Evolutionary conservation across 108 stramenopile genomes (phyloP).

Genomic region (Schizochytrium sp.): DNA sequence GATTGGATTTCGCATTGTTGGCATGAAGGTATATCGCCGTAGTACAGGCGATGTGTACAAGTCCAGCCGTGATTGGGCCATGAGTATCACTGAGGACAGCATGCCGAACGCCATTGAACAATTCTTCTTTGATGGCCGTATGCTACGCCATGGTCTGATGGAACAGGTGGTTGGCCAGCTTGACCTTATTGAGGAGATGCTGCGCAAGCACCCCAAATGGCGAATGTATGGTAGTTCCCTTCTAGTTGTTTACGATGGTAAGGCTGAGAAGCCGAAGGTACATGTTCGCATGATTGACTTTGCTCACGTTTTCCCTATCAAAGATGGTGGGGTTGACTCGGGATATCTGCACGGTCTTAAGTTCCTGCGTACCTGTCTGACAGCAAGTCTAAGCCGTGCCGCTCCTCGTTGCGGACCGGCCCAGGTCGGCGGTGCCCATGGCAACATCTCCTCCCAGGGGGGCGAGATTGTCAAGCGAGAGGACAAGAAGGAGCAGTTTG

Average conservation of each 20-base stretch:
- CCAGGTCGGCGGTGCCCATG: slow-evolving; percentile 56
- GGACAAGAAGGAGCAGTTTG: slow-evolving; percentile 56
- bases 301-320: slow-evolving; percentile 45
- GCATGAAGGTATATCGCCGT: slow-evolving; percentile 33
- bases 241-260: slow-evolving; percentile 21
- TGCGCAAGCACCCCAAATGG: not conserved
- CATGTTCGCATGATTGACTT: slow-evolving; percentile 55
- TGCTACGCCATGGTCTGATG: not conserved
- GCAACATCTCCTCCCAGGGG: slow-evolving; percentile 37
- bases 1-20: slow-evolving; percentile 51
- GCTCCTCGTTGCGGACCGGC: not conserved
- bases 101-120: not conserved
- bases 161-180: slow-evolving; percentile 24
- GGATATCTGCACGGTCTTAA: slow-evolving; percentile 34
- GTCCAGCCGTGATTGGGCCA: slow-evolving; percentile 29
- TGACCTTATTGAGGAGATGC: slow-evolving; percentile 19
- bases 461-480: slow-evolving; percentile 50
- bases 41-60: not conserved
- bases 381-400: not conserved
- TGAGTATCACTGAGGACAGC: not conserved
- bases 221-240: slow-evolving; percentile 60
- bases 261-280: not conserved
- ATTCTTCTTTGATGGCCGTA: slow-evolving; percentile 9
- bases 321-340: slow-evolving; percentile 19
- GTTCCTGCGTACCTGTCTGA: slow-evolving; percentile 41